Conservation (phyloP, 352 stramenopile genomes). For the Bremia lactucae region DNA sequence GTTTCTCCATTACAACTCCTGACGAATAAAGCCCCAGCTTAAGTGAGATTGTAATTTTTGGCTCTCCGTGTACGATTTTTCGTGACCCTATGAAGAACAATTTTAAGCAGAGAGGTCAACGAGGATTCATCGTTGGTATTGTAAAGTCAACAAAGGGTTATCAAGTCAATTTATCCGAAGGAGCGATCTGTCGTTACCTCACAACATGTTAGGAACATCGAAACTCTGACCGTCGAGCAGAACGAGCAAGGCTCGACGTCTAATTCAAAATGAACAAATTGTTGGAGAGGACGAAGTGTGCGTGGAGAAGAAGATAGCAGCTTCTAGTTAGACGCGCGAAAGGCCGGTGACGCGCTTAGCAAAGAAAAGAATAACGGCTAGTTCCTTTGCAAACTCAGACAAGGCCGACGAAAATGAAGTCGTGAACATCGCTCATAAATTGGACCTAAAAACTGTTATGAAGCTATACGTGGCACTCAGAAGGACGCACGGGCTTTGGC, state of each 20-base stretch:
- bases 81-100: no score
- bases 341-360: background rate
- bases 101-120: no score
- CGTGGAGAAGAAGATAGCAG: no score
- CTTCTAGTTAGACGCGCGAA: background rate
- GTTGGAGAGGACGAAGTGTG: no score
- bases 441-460: background rate
- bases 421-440: no score
- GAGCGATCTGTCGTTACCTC: background rate
- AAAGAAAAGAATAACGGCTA: background rate
- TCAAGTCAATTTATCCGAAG: constrained; percentile 3
- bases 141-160: constrained; percentile 8
- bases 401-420: background rate
- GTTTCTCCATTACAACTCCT: constrained; percentile 6
- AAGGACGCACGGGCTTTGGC: no score
- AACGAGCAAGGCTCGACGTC: no score
- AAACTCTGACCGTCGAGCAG: no score
- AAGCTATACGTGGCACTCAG: background rate
- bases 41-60: constrained; percentile 5
- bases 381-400: no score
- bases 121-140: constrained; percentile 4
- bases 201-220: no score
- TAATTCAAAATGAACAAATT: no score
- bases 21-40: constrained; percentile 1
- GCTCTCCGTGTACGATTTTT: no score